Percentiles rank a stretch among this genome's conserved stretches.
Conservation (phyloP, 345 rosid genomes). For the Carallia brachiata region DNA sequence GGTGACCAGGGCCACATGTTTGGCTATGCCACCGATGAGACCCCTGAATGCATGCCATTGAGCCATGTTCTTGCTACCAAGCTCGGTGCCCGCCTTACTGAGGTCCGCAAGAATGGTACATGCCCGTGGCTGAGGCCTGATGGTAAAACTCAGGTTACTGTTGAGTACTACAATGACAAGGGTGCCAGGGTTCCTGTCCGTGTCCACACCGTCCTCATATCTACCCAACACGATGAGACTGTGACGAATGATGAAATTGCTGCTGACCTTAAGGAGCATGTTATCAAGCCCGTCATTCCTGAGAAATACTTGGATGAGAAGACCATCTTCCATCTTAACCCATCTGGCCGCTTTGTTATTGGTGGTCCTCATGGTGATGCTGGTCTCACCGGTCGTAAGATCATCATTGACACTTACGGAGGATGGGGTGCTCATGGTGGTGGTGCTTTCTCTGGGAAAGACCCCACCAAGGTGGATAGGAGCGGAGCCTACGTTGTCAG, state of each 20-base stretch:
- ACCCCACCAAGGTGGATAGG: slow-evolving; percentile 81
- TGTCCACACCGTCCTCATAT: slow-evolving; percentile 74
- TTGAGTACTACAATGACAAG: slow-evolving; percentile 57
- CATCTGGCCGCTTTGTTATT: slow-evolving; percentile 79
- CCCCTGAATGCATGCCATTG: slow-evolving; percentile 63
- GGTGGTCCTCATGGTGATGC: slow-evolving; percentile 91
- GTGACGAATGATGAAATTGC: slow-evolving; percentile 77
- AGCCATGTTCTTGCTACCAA: slow-evolving; percentile 76
- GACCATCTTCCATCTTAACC: slow-evolving; percentile 85
- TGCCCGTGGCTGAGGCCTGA: slow-evolving; percentile 78
- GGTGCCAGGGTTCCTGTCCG: slow-evolving; percentile 81
- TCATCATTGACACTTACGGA: slow-evolving; percentile 79
- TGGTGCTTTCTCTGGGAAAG: slow-evolving; percentile 87
- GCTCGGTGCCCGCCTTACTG: slow-evolving; percentile 77
- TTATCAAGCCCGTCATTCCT: slow-evolving; percentile 71
- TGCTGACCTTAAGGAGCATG: slow-evolving; percentile 76
- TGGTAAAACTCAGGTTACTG: slow-evolving; percentile 63
- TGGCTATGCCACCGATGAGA: slow-evolving; percentile 2
- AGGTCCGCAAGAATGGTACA: slow-evolving; percentile 72
- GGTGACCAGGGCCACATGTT: slow-evolving; percentile 4
- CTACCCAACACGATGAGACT: slow-evolving; percentile 63
- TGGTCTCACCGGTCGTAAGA: slow-evolving; percentile 86
- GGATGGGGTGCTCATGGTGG: slow-evolving; percentile 93
- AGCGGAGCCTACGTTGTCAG: slow-evolving; percentile 76
- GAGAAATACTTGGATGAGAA: slow-evolving; percentile 77